A percentile compares a stretch with the other conserved stretches of the same genome.
Conservation (phyloP, 192 early-diverging fungal species). For the Entrophospora sp. region DNA sequence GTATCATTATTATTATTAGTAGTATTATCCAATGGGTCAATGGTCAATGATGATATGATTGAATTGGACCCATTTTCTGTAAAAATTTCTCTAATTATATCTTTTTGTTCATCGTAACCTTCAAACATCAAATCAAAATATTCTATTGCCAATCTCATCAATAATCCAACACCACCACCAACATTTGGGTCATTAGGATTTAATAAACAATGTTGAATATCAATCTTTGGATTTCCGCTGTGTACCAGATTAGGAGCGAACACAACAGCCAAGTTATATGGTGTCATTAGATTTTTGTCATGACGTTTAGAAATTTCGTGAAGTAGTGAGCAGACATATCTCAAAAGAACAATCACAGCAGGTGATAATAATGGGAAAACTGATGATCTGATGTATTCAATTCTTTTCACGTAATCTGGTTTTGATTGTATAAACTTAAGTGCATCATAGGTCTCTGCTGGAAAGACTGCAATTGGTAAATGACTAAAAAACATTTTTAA, state of each 20-base stretch:
- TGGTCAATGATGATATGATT: slow-evolving; percentile 1
- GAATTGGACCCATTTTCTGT: not conserved
- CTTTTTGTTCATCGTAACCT: slow-evolving; percentile 9
- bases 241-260: slow-evolving; percentile 82
- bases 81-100: slow-evolving; percentile 6
- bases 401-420: slow-evolving; percentile 29
- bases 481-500: slow-evolving; percentile 81
- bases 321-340: slow-evolving; percentile 64
- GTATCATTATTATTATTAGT: not conserved
- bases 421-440: slow-evolving; percentile 22
- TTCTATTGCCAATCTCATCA: slow-evolving; percentile 13
- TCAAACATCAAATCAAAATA: slow-evolving; percentile 19
- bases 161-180: slow-evolving; percentile 16
- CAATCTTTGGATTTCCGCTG: slow-evolving; percentile 11
- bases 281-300: slow-evolving; percentile 73
- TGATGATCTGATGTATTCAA: slow-evolving; percentile 29
- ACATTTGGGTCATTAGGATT: not conserved
- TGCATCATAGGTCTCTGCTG: slow-evolving; percentile 48
- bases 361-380: slow-evolving; percentile 34
- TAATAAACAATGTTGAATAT: slow-evolving; percentile 10
- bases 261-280: slow-evolving; percentile 71
- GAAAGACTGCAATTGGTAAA: slow-evolving; percentile 68
- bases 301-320: slow-evolving; percentile 58
- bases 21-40: not conserved
- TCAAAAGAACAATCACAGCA: slow-evolving; percentile 43